Evolutionary conservation across 768 basidiomycete species (phyloP).

Genomic region (Suillus spraguei): DNA sequence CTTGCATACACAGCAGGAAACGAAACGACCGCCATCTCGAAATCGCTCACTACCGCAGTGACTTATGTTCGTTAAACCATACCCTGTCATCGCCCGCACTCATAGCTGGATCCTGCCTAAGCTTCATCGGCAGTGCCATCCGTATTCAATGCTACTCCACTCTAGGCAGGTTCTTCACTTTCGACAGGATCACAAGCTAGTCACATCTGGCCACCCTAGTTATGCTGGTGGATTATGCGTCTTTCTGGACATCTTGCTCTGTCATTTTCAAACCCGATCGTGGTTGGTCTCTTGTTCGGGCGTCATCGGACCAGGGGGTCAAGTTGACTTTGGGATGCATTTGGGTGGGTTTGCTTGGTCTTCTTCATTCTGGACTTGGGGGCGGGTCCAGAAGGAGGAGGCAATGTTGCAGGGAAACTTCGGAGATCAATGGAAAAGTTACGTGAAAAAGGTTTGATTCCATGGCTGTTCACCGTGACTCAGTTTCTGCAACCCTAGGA

Average conservation of each 20-base stretch:
- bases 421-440: slow-evolving; percentile 16
- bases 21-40: background rate
- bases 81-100: background rate
- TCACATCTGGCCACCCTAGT: slow-evolving; percentile 42
- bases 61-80: background rate
- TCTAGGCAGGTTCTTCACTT: slow-evolving; percentile 42
- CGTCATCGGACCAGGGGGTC: background rate
- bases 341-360: background rate
- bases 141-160: slow-evolving; percentile 37
- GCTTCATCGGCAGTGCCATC: slow-evolving; percentile 26
- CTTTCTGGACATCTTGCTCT: slow-evolving; percentile 10
- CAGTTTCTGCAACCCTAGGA: too few relatives aligned
- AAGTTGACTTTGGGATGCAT: slow-evolving; percentile 2
- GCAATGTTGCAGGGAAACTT: slow-evolving; percentile 14
- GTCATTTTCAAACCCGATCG: slow-evolving; percentile 12
- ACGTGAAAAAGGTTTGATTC: slow-evolving; percentile 14
- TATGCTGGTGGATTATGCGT: slow-evolving; percentile 12
- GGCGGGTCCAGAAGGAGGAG: slow-evolving; percentile 21
- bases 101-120: slow-evolving; percentile 25
- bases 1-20: background rate
- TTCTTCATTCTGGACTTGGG: background rate
- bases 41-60: slow-evolving; percentile 3
- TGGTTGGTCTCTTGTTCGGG: slow-evolving; percentile 13
- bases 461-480: slow-evolving; percentile 6
- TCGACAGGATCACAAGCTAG: slow-evolving; percentile 39